phyloP scores from a whole-genome alignment of 169 alveolate species.

The Toxoplasma gondii region DNA sequence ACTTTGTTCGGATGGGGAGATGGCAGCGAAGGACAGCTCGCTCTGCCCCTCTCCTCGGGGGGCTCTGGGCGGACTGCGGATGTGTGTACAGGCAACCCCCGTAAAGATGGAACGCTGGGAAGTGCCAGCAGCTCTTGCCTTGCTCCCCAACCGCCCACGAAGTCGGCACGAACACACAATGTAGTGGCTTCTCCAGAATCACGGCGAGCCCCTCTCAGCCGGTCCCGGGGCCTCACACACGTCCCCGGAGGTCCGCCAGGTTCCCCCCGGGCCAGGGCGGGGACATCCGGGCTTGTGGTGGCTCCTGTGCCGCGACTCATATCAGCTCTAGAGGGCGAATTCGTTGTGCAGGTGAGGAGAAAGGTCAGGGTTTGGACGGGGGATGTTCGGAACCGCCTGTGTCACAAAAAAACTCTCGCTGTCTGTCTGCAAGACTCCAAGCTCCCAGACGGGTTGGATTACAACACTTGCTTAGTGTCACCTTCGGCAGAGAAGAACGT shows the following conservation, averaged over 20 bases:
- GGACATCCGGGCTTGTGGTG: not conserved
- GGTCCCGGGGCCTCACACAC: not conserved
- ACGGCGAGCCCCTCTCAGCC: not conserved
- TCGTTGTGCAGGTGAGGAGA: constrained; percentile 37
- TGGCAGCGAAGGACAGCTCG: constrained; percentile 36
- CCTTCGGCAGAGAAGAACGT: no score
- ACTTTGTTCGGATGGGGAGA: constrained; percentile 31
- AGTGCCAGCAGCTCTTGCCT: not conserved
- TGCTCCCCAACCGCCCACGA: not conserved
- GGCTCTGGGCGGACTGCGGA: not conserved
- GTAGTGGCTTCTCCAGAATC: not conserved
- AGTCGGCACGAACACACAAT: not conserved
- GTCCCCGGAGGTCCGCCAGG: not conserved
- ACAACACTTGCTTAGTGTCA: no score
- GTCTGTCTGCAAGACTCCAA: no score
- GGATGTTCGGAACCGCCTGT: no score
- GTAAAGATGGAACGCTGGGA: not conserved
- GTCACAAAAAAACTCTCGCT: no score
- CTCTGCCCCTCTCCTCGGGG: not conserved
- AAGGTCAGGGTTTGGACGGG: no score
- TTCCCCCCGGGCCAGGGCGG: not conserved
- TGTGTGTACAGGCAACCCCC: not conserved
- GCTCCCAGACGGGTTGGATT: no score
- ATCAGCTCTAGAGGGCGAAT: not conserved
- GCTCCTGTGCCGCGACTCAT: not conserved